A percentile compares a stretch with the other conserved stretches of the same genome.
Conservation (phyloP, 2,329 filamentous ascomycete genomes). For the Stagonosporopsis tanaceti region DNA sequence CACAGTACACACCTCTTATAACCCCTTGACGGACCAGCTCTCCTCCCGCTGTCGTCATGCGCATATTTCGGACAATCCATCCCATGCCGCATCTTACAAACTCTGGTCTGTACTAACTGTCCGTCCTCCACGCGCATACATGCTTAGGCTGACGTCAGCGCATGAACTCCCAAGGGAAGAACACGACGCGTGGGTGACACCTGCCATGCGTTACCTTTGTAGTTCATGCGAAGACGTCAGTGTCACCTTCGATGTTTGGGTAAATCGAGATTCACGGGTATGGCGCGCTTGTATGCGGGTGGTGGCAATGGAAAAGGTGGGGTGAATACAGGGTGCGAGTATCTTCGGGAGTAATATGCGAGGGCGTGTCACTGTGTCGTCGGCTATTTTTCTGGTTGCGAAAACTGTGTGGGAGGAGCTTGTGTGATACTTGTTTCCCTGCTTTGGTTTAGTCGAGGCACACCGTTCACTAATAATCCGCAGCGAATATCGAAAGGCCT, state of each 20-base stretch:
- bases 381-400: too few species aligned
- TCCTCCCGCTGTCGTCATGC: neutral
- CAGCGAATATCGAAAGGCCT: neutral
- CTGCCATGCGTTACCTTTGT: neutral
- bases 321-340: too few species aligned
- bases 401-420: too few species aligned
- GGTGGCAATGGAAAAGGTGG: neutral
- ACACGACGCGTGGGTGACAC: neutral
- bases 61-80: too few species aligned
- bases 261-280: neutral
- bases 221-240: neutral
- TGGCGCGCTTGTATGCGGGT: neutral
- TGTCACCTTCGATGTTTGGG: neutral
- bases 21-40: neutral
- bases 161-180: neutral
- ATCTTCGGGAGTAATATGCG: neutral
- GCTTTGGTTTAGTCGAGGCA: too few species aligned
- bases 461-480: too few species aligned
- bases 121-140: neutral
- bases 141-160: slow-evolving; percentile 1
- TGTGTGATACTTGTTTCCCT: too few species aligned
- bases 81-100: neutral
- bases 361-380: neutral
- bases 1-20: neutral
- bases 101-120: neutral